phyloP scores from a whole-genome alignment of 2,329 filamentous ascomycete species.

The Cladosporium velox region DNA sequence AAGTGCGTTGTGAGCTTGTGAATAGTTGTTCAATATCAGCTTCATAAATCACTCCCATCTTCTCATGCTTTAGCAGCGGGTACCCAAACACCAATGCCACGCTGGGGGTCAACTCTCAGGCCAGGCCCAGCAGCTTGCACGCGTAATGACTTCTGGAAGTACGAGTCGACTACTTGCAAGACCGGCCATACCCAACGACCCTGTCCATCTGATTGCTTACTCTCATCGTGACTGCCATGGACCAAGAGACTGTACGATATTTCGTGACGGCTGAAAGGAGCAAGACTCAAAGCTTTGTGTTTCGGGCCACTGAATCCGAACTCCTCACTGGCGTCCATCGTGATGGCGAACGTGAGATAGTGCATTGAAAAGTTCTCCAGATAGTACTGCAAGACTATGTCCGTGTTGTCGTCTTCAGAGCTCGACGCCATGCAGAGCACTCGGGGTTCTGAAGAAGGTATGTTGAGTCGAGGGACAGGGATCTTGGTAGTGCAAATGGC shows the following conservation, averaged over 20 bases:
- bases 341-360: slow-evolving; percentile 88
- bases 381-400: slow-evolving; percentile 60
- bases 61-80: slow-evolving; percentile 5
- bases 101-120: slow-evolving; percentile 58
- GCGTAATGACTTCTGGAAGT: slow-evolving; percentile 87
- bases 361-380: slow-evolving; percentile 95
- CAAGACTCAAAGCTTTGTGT: slow-evolving; percentile 73
- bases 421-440: slow-evolving; percentile 61
- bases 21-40: not conserved
- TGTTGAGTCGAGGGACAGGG: slow-evolving; percentile 74
- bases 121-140: slow-evolving; percentile 79
- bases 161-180: slow-evolving; percentile 79
- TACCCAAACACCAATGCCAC: slow-evolving; percentile 48
- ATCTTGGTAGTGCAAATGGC: slow-evolving; percentile 62
- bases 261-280: slow-evolving; percentile 75
- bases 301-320: slow-evolving; percentile 94
- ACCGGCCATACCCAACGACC: slow-evolving; percentile 72
- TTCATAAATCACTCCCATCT: not conserved
- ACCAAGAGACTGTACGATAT: slow-evolving; percentile 76
- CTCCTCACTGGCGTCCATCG: slow-evolving; percentile 87
- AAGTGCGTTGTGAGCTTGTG: not conserved
- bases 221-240: slow-evolving; percentile 38
- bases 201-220: slow-evolving; percentile 24
- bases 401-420: slow-evolving; percentile 21
- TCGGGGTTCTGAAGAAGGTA: slow-evolving; percentile 82